Percentiles rank a stretch among this genome's conserved stretches.
phyloP scores from a whole-genome alignment of 306 rosid species.

The Inga oerstediana region DNA sequence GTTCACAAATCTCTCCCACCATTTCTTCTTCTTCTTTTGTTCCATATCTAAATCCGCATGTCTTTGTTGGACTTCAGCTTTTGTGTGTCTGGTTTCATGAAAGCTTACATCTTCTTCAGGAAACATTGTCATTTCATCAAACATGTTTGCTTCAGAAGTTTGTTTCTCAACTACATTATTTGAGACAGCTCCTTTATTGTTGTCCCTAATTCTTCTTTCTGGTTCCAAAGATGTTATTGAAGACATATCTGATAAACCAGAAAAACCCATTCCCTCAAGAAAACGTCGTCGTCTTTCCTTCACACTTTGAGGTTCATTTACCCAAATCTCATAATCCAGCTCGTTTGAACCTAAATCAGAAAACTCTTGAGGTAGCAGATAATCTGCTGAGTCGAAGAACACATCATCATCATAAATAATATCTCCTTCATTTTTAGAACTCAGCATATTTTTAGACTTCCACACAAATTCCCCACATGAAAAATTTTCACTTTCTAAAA shows the following conservation, averaged over 20 bases:
- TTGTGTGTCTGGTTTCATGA: conserved; percentile 27
- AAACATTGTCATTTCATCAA: conserved; percentile 26
- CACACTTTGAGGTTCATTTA: conserved; percentile 76
- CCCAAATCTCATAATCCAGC: conserved; percentile 66
- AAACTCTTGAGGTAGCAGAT: conserved; percentile 53
- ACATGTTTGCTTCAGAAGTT: conserved; percentile 31
- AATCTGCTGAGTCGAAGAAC: conserved; percentile 78
- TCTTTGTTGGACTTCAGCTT: conserved; percentile 41
- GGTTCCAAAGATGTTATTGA: background rate
- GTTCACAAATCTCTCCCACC: conserved; percentile 62
- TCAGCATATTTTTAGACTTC: conserved; percentile 69
- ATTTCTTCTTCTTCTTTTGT: conserved; percentile 47
- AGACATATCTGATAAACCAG: conserved; percentile 51
- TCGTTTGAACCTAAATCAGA: conserved; percentile 26
- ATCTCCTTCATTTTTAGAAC: conserved; percentile 52
- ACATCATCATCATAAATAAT: conserved; percentile 37
- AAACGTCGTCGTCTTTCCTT: conserved; percentile 65
- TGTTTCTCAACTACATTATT: conserved; percentile 41
- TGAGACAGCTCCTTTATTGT: conserved; percentile 46
- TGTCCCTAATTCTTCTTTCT: background rate
- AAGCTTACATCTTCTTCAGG: conserved; percentile 28
- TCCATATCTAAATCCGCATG: conserved; percentile 22
- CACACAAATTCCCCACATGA: conserved; percentile 58
- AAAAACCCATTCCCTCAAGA: conserved; percentile 62
- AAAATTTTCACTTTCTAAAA: conserved; percentile 33